Evolutionary conservation across 495 filamentous ascomycete genomes (phyloP).

Genomic region (Tuber borchii): DNA sequence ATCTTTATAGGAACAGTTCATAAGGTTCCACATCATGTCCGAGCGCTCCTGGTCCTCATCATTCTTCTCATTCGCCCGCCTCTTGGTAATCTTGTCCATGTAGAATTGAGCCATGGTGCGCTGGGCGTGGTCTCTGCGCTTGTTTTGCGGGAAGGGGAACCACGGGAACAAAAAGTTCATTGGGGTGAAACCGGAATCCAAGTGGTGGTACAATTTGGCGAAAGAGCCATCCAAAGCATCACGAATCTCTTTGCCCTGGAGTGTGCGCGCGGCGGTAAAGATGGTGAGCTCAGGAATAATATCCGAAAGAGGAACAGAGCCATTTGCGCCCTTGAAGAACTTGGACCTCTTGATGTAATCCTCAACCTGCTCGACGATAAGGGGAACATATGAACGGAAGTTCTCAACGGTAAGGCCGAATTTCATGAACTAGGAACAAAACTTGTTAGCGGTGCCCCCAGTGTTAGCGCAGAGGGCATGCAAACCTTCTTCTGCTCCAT

Average conservation of each 20-base stretch:
- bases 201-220: conserved; percentile 70
- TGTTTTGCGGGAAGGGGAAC: conserved; percentile 80
- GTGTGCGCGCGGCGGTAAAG: conserved; percentile 71
- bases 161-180: conserved; percentile 82
- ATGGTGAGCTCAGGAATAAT: conserved; percentile 80
- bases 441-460: neutral
- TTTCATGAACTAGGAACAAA: conserved; percentile 65
- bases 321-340: conserved; percentile 61
- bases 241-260: conserved; percentile 76
- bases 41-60: conserved; percentile 48
- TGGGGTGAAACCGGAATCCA: conserved; percentile 76
- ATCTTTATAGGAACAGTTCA: conserved; percentile 71
- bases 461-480: neutral
- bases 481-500: conserved; percentile 72
- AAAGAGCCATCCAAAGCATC: conserved; percentile 66
- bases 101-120: conserved; percentile 68
- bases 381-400: conserved; percentile 68
- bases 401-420: conserved; percentile 70
- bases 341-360: conserved; percentile 60
- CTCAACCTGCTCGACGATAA: conserved; percentile 68
- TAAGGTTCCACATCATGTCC: conserved; percentile 80
- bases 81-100: conserved; percentile 64
- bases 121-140: conserved; percentile 69
- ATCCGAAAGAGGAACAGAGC: conserved; percentile 57
- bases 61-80: conserved; percentile 47